Percentiles rank a stretch among this genome's conserved stretches.
These are phyloP conservation scores for Crucihimalaya himalaica DNA, from an alignment of 345 rosid genomes.

Conservation along the genomic window DNA sequence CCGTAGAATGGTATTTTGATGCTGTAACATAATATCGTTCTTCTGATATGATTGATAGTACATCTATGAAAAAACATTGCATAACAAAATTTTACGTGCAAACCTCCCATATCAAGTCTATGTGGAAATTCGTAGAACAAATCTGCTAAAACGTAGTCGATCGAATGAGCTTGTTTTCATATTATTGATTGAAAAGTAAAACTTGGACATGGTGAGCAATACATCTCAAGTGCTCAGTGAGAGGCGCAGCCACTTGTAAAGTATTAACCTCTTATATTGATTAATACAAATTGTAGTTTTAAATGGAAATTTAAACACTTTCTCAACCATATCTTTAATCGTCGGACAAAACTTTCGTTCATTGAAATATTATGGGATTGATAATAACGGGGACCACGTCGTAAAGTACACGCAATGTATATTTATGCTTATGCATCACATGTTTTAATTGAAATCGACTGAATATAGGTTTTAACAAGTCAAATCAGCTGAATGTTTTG, in stretches of 20 bases:
- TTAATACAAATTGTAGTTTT: background rate
- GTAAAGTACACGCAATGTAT: background rate
- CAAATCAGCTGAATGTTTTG: background rate
- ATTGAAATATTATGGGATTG: background rate
- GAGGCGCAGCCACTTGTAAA: slow-evolving; percentile 6
- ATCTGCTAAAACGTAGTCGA: background rate
- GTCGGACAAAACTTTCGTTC: background rate
- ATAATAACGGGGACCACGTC: slow-evolving; percentile 1
- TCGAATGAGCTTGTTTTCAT: background rate
- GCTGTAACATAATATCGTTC: background rate
- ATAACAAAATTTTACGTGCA: background rate
- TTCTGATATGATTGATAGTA: background rate
- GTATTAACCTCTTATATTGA: background rate
- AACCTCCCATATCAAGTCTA: too few relatives aligned
- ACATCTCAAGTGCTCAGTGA: background rate
- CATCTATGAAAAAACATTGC: background rate
- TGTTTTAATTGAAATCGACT: background rate
- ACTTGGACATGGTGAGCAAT: background rate
- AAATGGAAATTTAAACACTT: background rate
- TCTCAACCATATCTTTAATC: slow-evolving; percentile 7
- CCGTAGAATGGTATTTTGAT: background rate
- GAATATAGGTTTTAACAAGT: background rate
- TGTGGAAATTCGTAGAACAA: background rate
- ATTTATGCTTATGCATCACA: slow-evolving; percentile 26
- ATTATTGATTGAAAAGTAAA: background rate